These are phyloP conservation scores for Pycnococcus provasolii DNA, from an alignment of 139 green algal species.

Conservation along the genomic window DNA sequence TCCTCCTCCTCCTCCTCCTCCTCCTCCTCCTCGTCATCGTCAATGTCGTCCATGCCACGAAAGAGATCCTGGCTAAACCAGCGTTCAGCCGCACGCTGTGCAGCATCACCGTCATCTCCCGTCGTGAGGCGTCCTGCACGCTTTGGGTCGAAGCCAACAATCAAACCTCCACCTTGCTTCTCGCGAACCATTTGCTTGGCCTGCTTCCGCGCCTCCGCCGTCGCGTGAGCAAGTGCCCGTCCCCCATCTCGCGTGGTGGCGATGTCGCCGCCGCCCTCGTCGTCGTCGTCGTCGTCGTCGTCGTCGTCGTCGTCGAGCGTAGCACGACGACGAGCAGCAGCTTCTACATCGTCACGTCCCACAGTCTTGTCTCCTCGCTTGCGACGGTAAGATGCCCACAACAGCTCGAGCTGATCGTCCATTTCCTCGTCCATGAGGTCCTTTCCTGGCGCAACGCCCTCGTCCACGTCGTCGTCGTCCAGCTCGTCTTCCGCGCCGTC, in stretches of 20 bases:
- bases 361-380: constrained; percentile 39
- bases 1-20: constrained; percentile 5
- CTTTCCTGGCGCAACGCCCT: constrained; percentile 8
- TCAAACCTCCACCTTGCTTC: background rate
- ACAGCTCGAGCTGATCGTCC: constrained; percentile 49
- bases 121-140: too few species aligned
- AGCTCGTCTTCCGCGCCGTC: constrained; percentile 5
- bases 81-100: background rate
- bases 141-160: background rate
- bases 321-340: constrained; percentile 42
- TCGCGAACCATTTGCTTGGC: background rate
- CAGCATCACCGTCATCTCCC: background rate
- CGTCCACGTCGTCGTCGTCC: constrained; percentile 1
- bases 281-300: constrained; percentile 30
- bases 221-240: background rate
- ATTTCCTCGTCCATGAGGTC: constrained; percentile 67
- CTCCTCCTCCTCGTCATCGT: background rate
- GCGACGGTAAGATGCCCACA: constrained; percentile 30
- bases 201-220: background rate
- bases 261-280: constrained; percentile 5
- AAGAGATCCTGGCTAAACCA: background rate
- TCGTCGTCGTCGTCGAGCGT: constrained; percentile 29
- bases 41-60: background rate
- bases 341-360: constrained; percentile 56
- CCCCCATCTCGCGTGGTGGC: background rate